Conservation (phyloP, 169 alveolate species). For the Babesia bovis region DNA sequence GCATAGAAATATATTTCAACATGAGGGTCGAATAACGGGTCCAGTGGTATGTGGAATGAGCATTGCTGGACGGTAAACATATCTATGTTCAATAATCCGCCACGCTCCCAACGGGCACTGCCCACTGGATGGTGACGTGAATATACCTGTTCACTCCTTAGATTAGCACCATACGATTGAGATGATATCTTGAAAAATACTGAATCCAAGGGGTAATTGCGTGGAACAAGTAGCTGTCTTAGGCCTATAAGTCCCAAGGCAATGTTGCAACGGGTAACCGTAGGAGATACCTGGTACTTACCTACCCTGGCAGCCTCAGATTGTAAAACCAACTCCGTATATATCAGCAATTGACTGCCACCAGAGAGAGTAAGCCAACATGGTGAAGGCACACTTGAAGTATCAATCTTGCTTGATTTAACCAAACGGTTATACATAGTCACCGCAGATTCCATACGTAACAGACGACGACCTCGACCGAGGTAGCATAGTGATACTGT, state of each 20-base stretch:
- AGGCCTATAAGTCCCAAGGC: conserved; percentile 76
- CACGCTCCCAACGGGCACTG: conserved; percentile 75
- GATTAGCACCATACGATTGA: conserved; percentile 63
- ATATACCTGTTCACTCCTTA: conserved; percentile 63
- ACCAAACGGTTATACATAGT: conserved; percentile 50
- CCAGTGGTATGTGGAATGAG: conserved; percentile 81
- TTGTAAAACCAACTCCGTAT: conserved; percentile 79
- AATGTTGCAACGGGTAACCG: conserved; percentile 72
- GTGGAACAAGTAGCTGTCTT: conserved; percentile 72
- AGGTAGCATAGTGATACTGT: conserved; percentile 21
- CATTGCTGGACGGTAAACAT: conserved; percentile 77
- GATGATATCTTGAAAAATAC: conserved; percentile 15
- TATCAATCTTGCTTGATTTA: conserved; percentile 51
- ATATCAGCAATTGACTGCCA: conserved; percentile 76
- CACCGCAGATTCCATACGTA: conserved; percentile 49
- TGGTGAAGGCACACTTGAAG: conserved; percentile 70
- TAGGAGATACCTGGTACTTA: conserved; percentile 84
- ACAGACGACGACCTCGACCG: conserved; percentile 10
- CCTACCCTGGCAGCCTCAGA: conserved; percentile 81
- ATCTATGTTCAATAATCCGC: conserved; percentile 80
- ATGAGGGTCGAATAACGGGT: conserved; percentile 85
- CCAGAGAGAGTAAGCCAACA: conserved; percentile 85
- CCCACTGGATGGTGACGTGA: conserved; percentile 66
- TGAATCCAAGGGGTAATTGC: conserved; percentile 8
- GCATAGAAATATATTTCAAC: conserved; percentile 60